Evolutionary conservation across 352 stramenopile species (phyloP), one percentile per base, ranked within the genome.

Genomic region (Pythium phragmiticola): DNA sequence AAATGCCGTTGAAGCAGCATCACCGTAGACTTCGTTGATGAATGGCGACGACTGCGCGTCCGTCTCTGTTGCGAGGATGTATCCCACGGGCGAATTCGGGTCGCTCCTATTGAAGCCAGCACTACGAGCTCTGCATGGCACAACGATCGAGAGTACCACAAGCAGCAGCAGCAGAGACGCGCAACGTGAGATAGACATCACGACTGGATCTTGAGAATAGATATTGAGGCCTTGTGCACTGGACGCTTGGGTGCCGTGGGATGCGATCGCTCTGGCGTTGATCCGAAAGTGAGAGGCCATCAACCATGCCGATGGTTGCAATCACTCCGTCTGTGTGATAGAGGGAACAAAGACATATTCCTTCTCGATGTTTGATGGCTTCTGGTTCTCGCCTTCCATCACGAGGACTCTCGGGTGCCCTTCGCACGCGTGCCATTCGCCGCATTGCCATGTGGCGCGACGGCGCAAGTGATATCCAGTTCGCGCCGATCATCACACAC

Each of bases 11-110:
- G 54, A 59, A 17, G 55, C 54, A 5, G 54, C 43, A 48, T 69
- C 62, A 28, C 52, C 57, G 0, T 55, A 54, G 33, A 69, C 62
- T 43, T 69, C 62, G n/a, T 69, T 69, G 46, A 63, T 41, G 48
- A 69, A 69, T 12, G 47, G 41, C 14, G 34, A 26, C 5, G 41
- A 16, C 21, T 64, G 30, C 19, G 41, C 48, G 34, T 57, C 37
- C 23, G 42, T 36, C 36, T 69, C 55, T 26, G 41, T 52, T 8
- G 61, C 21, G 6, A 62, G 34, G 0, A 68, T 53, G 12, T 54
- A 50, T 23, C 61, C 54, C 8, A 62, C 36, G 6, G 46, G 43
- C 7, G 52, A 58, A 28, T 55, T 51, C 2, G 47, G 21, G 33
- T 63, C 46, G 16, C 42, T 68, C 26, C 19, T 57, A 39, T 63